Base-by-base conservation (phyloP, 169 alveolate genomes). In the Plasmodium vivax region DNA sequence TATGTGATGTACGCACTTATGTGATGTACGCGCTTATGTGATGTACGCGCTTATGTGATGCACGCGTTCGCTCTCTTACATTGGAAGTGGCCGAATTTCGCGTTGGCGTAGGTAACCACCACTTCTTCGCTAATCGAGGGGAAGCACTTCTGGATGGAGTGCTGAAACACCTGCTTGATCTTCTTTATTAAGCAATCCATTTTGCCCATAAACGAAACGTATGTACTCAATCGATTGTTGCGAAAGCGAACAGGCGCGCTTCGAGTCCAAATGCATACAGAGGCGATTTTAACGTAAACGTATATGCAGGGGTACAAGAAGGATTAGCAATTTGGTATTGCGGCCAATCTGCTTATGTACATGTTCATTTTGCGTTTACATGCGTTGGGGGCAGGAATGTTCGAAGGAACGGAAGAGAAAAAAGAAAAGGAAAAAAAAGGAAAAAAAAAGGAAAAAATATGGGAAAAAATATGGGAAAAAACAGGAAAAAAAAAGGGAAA, bases 181-280 rank as follows among this genome's bases (percentile, higher is more conserved):
- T 79, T 87, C 81, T 87, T 87, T 32, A 58, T 87, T 87, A 87
- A 30, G 71, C 93, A 87, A n/a, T 87, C 93, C 93, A 87, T 87
- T 87, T 75, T 75, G n/a, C 47, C 41, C 14, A 87, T 30, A 23
- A 9, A 45, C 45, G 32, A 77, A 19, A 74, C 32, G 38, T 27
- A 12, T 8, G 45, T 72, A 8, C n/a, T 68, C 45, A 73, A 73
- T 73, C 36, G 56, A 36, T 3, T 56, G 56, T 58, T 27, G 6
- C 1, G 36, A 82, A 30, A 82, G 9, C 27, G 41, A 82, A 51
- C 30, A 23, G 51, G 12, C 14, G 2, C 45, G 0, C 56, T 80
- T 32, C 45, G 9, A 62, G 38, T 51, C 36, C 23, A 23, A 68
- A 68, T 30, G 41, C 38, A 9, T 4, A 68, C 32, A 7, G n/a